phyloP scores from a whole-genome alignment of 345 rosid genomes.

The Acer saccharum region DNA sequence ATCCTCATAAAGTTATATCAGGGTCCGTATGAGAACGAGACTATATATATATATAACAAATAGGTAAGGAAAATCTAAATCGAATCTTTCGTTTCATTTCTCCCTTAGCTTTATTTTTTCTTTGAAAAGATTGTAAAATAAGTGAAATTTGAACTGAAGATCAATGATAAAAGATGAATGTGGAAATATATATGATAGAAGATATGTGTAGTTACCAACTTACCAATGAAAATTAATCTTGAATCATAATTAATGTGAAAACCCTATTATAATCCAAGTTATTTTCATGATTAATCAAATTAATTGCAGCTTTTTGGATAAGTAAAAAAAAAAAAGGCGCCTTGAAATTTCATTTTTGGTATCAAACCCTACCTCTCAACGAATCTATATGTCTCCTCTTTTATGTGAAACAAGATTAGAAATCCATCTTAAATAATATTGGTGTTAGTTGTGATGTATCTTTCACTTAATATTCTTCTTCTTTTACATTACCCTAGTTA shows the following conservation, averaged over 20 bases:
- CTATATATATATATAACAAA: too few species aligned
- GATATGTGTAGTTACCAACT: neutral
- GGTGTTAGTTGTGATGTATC: slow-evolving; percentile 29
- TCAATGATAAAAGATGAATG: too few species aligned
- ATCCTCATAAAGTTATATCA: too few species aligned
- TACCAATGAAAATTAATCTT: neutral
- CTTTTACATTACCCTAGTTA: slow-evolving; percentile 3
- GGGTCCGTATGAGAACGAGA: too few species aligned
- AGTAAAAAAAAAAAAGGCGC: too few species aligned
- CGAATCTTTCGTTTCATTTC: too few species aligned
- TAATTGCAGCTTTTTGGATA: neutral
- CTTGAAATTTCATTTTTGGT: neutral
- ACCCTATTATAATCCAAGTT: neutral
- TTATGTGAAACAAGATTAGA: slow-evolving; percentile 28
- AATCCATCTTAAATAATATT: slow-evolving; percentile 9
- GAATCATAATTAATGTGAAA: neutral
- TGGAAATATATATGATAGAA: too few species aligned
- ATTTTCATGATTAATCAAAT: slow-evolving; percentile 4
- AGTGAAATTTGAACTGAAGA: too few species aligned
- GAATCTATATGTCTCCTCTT: slow-evolving; percentile 23
- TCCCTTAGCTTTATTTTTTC: too few species aligned
- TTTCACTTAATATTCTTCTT: slow-evolving; percentile 18
- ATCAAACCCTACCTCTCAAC: slow-evolving; percentile 11
- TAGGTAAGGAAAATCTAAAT: too few species aligned
- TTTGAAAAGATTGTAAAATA: too few species aligned